Evolutionary conservation across 140 eudicot genomes (phyloP).

Genomic region (Flaveria floridana): DNA sequence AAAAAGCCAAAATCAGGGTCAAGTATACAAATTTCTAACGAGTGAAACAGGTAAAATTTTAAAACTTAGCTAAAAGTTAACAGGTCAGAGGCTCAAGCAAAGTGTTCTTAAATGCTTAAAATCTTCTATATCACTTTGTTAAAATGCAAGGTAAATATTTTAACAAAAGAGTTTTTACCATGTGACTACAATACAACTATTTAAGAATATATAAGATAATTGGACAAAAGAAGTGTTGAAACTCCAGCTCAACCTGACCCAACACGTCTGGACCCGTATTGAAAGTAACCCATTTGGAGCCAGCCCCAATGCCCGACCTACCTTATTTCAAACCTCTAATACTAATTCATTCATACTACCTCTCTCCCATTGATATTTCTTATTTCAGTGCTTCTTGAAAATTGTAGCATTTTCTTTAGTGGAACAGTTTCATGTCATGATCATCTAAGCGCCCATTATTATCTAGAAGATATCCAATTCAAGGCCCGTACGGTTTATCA

Average conservation of each 20-base stretch:
- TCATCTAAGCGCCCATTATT: background rate
- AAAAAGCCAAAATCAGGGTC: background rate
- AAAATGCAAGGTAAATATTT: background rate
- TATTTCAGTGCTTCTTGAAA: conserved; percentile 1
- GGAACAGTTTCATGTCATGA: background rate
- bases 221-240: background rate
- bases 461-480: background rate
- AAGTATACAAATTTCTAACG: background rate
- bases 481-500: background rate
- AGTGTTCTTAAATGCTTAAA: background rate
- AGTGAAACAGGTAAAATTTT: background rate
- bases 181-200: background rate
- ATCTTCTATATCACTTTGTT: background rate
- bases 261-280: background rate
- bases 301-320: background rate
- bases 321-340: background rate
- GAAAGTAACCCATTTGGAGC: background rate
- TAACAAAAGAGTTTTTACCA: background rate
- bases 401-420: background rate
- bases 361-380: background rate
- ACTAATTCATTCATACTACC: background rate
- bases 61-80: background rate
- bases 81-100: background rate
- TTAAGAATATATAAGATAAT: background rate
- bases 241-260: background rate